phyloP scores from a whole-genome alignment of 805 yeast genomes.

The Ogataea wickerhamii region DNA sequence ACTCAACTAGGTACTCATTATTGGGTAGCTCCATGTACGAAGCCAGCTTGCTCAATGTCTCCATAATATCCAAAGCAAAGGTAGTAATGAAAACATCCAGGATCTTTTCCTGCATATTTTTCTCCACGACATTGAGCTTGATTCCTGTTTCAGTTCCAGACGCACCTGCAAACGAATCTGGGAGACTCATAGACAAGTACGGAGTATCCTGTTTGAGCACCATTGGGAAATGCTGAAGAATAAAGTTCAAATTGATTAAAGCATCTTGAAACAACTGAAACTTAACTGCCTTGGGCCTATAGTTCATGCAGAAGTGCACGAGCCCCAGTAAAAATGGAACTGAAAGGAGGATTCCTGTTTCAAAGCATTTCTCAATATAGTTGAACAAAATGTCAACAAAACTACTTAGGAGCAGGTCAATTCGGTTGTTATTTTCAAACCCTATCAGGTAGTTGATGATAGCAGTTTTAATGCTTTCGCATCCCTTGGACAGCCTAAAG shows the following conservation, averaged over 20 bases:
- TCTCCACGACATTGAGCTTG: constrained; percentile 22
- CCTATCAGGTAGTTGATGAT: constrained; percentile 42
- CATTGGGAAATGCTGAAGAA: constrained; percentile 23
- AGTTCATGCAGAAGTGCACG: constrained; percentile 51
- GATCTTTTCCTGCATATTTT: constrained; percentile 43
- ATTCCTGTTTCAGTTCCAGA: constrained; percentile 11
- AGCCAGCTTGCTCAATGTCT: constrained; percentile 36
- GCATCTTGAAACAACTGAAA: constrained; percentile 33
- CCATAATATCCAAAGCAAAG: constrained; percentile 55
- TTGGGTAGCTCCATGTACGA: constrained; percentile 21
- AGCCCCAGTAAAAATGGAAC: constrained; percentile 62
- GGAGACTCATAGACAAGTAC: constrained; percentile 19
- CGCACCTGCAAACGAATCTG: constrained; percentile 3
- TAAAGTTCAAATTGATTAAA: constrained; percentile 25
- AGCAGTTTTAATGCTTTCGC: constrained; percentile 28
- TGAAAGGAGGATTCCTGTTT: constrained; percentile 30
- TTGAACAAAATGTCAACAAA: constrained; percentile 35
- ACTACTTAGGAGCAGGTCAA: constrained; percentile 47
- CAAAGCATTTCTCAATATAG: constrained; percentile 26
- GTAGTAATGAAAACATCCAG: constrained; percentile 49
- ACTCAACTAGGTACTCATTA: constrained; percentile 29
- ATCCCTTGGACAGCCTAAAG: constrained; percentile 27
- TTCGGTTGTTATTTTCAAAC: constrained; percentile 40
- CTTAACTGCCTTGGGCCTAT: constrained; percentile 60
- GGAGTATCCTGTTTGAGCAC: constrained; percentile 29